phyloP scores from a whole-genome alignment of 2,329 filamentous ascomycete species.

The Clonostachys rosea region DNA sequence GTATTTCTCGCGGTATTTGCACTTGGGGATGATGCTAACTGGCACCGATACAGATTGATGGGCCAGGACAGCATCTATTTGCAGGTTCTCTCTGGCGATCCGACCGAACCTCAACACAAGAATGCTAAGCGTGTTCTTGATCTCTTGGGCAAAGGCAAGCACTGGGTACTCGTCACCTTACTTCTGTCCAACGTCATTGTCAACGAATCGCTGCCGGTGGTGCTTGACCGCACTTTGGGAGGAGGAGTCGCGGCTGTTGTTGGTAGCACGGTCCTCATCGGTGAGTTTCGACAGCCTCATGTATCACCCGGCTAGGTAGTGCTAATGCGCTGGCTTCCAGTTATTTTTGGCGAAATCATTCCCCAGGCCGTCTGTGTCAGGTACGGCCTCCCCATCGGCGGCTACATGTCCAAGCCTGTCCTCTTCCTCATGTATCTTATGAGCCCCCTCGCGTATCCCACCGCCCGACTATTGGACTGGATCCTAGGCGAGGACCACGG shows the following conservation, averaged over 20 bases:
- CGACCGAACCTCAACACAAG: slow-evolving; percentile 77
- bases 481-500: slow-evolving; percentile 93
- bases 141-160: slow-evolving; percentile 82
- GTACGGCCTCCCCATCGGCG: slow-evolving; percentile 91
- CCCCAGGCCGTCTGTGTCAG: slow-evolving; percentile 96
- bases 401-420: slow-evolving; percentile 87
- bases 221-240: slow-evolving; percentile 88
- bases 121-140: slow-evolving; percentile 79
- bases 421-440: slow-evolving; percentile 87
- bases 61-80: slow-evolving; percentile 92
- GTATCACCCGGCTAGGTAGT: slow-evolving; percentile 4
- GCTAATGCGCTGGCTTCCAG: slow-evolving; percentile 35
- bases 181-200: slow-evolving; percentile 96
- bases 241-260: slow-evolving; percentile 93
- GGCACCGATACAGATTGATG: slow-evolving; percentile 41
- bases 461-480: slow-evolving; percentile 90
- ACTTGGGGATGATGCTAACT: slow-evolving; percentile 1
- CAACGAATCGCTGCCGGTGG: slow-evolving; percentile 93
- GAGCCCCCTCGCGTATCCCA: slow-evolving; percentile 87
- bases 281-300: slow-evolving; percentile 41
- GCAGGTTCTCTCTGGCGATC: slow-evolving; percentile 85
- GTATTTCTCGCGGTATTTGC: slow-evolving; percentile 19
- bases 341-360: slow-evolving; percentile 96
- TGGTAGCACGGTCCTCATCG: slow-evolving; percentile 89
- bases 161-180: slow-evolving; percentile 95